These are phyloP conservation scores for Quercus suber DNA, from an alignment of 306 rosid genomes.

Conservation along the genomic window DNA sequence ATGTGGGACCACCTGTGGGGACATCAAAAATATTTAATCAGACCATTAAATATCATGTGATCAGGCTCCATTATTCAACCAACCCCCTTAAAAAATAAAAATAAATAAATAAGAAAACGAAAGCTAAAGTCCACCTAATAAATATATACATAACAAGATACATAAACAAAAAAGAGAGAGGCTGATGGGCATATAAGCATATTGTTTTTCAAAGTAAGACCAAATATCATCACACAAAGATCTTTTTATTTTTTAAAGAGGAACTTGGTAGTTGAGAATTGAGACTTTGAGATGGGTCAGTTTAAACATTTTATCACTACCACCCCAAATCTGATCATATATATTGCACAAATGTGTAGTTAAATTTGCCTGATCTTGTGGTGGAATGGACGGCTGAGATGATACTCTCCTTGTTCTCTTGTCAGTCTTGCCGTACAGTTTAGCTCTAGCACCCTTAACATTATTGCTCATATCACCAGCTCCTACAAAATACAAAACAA, in stretches of 20 bases:
- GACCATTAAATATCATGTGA: not conserved
- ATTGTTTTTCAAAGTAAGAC: no score
- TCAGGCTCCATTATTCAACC: not conserved
- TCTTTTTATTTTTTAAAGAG: not conserved
- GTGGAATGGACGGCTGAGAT: slow-evolving; percentile 40
- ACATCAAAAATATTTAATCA: not conserved
- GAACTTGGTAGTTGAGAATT: no score
- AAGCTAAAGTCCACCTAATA: not conserved
- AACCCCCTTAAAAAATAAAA: not conserved
- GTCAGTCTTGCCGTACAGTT: slow-evolving; percentile 22
- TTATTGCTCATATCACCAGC: not conserved
- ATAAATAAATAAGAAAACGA: not conserved
- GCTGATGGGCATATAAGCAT: no score
- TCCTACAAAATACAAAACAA: not conserved
- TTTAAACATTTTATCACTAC: no score
- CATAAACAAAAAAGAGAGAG: no score
- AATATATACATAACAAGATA: not conserved
- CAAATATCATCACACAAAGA: no score
- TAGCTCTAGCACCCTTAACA: slow-evolving; percentile 8
- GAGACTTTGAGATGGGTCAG: no score
- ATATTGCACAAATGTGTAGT: no score
- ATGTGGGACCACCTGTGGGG: slow-evolving; percentile 76
- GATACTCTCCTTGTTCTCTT: slow-evolving; percentile 38
- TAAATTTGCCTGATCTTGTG: slow-evolving; percentile 55
- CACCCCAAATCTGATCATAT: no score